Percentiles rank a stretch among this genome's conserved stretches.
phyloP scores from a whole-genome alignment of 2,329 filamentous ascomycete genomes.

The Cercospora sesami region DNA sequence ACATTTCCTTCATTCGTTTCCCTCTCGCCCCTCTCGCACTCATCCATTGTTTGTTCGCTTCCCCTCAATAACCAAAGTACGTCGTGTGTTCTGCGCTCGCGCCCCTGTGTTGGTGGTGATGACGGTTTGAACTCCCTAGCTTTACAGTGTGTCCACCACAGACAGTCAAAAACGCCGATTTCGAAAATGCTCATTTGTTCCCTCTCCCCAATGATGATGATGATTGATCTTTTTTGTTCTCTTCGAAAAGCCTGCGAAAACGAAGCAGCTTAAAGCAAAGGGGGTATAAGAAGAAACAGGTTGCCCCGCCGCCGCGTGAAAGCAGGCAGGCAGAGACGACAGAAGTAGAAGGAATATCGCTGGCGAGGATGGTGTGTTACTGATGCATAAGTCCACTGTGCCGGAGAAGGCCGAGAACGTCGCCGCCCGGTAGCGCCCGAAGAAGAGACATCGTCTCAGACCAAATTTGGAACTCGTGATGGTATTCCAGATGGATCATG shows the following conservation, averaged over 20 bases:
- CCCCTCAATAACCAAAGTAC: background rate
- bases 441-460: background rate
- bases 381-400: background rate
- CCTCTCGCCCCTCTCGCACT: background rate
- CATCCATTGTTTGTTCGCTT: background rate
- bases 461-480: background rate
- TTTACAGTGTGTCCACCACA: slow-evolving; percentile 1
- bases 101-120: background rate
- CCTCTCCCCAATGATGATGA: background rate
- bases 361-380: background rate
- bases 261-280: background rate
- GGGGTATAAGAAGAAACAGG: slow-evolving; percentile 6
- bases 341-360: background rate
- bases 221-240: slow-evolving; percentile 3
- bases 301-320: background rate
- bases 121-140: background rate
- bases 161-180: slow-evolving; percentile 2
- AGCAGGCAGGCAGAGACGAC: slow-evolving; percentile 1
- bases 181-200: slow-evolving; percentile 1
- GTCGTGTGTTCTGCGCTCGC: background rate
- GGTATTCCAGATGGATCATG: background rate
- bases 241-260: background rate
- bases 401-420: background rate
- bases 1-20: background rate
- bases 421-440: background rate